Percentiles rank a stretch among this genome's conserved stretches.
phyloP scores from a whole-genome alignment of 2,329 filamentous ascomycete species.

The Exophiala sideris region DNA sequence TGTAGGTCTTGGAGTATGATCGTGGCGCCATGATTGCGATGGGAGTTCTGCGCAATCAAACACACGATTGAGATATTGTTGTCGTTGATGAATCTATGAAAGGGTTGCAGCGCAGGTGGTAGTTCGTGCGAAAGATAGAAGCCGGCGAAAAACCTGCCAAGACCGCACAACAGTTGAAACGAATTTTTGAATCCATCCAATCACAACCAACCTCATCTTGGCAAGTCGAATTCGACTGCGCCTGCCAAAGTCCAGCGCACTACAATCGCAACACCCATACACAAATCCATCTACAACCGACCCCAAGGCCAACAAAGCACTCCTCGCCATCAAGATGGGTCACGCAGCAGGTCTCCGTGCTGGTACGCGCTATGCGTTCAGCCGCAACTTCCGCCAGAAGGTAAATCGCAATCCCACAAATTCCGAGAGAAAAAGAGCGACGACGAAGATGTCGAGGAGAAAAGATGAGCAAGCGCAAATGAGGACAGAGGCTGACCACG shows the following conservation, averaged over 20 bases:
- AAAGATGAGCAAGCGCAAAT: not conserved
- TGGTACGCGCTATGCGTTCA: conserved; percentile 85
- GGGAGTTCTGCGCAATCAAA: conserved; percentile 31
- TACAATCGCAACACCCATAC: conserved; percentile 5
- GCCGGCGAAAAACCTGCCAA: conserved; percentile 2
- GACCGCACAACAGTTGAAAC: conserved; percentile 6
- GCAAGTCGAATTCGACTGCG: conserved; percentile 3
- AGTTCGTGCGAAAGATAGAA: too few species aligned
- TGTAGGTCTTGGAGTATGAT: conserved; percentile 98
- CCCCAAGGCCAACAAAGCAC: conserved; percentile 52
- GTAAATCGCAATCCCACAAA: conserved; percentile 3
- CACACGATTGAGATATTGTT: conserved; percentile 24
- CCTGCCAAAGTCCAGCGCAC: not conserved
- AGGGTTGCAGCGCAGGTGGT: conserved; percentile 2
- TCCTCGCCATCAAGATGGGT: conserved; percentile 56
- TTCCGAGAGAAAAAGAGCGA: not conserved
- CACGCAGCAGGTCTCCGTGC: conserved; percentile 82
- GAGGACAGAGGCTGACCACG: conserved; percentile 8
- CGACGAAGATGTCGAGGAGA: not conserved
- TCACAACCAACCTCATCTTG: not conserved
- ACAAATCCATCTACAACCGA: conserved; percentile 43
- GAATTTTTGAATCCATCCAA: not conserved
- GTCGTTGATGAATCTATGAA: conserved; percentile 13
- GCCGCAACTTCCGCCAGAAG: conserved; percentile 89
- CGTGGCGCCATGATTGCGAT: conserved; percentile 51